Base-by-base conservation (phyloP, 371 early-diverging fungal species). In the Mortierella sp. region DNA sequence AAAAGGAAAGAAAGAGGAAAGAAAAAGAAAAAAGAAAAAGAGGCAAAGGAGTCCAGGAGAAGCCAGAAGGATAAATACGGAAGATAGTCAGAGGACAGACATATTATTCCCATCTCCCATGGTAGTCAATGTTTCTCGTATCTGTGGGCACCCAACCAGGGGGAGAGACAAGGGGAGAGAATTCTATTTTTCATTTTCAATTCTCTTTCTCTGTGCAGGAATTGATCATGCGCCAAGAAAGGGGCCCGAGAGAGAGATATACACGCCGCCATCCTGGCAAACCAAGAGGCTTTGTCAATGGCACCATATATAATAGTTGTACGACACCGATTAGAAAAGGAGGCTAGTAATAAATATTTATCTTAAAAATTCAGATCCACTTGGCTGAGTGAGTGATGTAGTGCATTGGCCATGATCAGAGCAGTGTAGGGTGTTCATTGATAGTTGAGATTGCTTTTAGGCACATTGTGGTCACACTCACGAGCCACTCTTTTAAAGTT, bases 151-250 rank as follows among this genome's bases (percentile, higher is more conserved):
- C 49, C 49, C 49, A 49, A 3, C 23, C 28, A 53, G 53, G 53
- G 53, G 53, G 22, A 4, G 53, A 6, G 49, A n/a, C 49, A 49
- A 49, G 49, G 49, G 49, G 49, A 49, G 22, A n/a, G 49, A 49
- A 53, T 28, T 53, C 53, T 53, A 53, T 53, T 53, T 53, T 53
- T 29, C 8, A 12, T n/a, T 17, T 47, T n/a, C 29, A 28, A 53
- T 40, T 51, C 22, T 51, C 7, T 51, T 19, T 51, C 5, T 54
- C 54, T 22, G 28, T 34, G 35, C 57, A 34, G 57, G 57, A 57
- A 55, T 15, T 9, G 57, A 35, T 57, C 57, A 57, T 57, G 57
- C 57, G 35, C 57, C 31, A 57, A 57, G 34, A 31, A 57, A 35
- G 13, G 55, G 55, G 55, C 55, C 31, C 17, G 32, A 32, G 32